Conservation (phyloP, 2,329 filamentous ascomycete species). For the Fusarium circinatum region DNA sequence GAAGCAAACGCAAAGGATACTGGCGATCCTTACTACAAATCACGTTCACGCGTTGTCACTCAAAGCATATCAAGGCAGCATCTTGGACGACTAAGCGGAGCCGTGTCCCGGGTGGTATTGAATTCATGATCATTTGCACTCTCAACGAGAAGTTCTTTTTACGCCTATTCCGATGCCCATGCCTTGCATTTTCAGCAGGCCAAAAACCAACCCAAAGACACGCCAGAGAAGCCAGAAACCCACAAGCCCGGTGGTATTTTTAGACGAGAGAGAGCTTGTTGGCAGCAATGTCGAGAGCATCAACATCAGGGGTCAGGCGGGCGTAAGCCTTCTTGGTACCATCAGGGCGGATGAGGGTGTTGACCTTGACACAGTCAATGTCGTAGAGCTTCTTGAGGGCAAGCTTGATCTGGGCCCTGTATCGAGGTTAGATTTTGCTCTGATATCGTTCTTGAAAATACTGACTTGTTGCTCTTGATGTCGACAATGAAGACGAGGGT, state of each 20-base stretch:
- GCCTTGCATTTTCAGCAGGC: conserved; percentile 51
- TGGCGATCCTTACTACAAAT: neutral
- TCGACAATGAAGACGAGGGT: conserved; percentile 98
- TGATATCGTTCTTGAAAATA: neutral
- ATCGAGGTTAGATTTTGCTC: neutral
- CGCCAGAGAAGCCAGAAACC: conserved; percentile 48
- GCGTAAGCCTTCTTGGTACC: conserved; percentile 99
- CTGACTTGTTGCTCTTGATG: conserved; percentile 86
- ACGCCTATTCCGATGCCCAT: conserved; percentile 53
- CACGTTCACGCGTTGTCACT: neutral
- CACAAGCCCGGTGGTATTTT: conserved; percentile 40
- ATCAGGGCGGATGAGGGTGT: conserved; percentile 98
- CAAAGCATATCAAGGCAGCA: neutral
- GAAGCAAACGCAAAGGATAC: neutral
- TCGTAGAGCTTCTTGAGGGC: conserved; percentile 99
- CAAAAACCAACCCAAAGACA: conserved; percentile 49
- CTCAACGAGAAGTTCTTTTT: conserved; percentile 50
- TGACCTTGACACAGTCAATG: conserved; percentile 98
- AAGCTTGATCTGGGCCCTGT: conserved; percentile 94
- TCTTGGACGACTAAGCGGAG: conserved; percentile 16
- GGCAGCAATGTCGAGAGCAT: conserved; percentile 98
- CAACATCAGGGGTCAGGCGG: conserved; percentile 93
- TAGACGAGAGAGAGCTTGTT: conserved; percentile 92
- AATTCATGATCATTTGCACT: conserved; percentile 50
- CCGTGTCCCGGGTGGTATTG: conserved; percentile 44